A percentile compares a stretch with the other conserved stretches of the same genome.
phyloP scores from a whole-genome alignment of 352 stramenopile genomes.

The Sclerospora graminicola region DNA sequence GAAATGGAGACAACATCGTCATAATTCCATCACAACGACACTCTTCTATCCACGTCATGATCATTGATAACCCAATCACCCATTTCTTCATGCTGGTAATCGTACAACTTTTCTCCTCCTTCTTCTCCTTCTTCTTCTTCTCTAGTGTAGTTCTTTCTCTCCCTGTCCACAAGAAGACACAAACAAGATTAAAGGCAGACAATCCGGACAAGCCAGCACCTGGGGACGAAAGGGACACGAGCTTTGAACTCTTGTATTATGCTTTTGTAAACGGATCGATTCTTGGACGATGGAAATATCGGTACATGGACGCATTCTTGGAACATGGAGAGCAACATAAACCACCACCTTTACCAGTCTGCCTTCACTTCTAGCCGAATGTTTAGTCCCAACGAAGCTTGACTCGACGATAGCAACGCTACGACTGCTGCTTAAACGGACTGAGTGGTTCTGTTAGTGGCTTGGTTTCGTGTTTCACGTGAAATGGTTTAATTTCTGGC shows the following conservation, averaged over 20 bases:
- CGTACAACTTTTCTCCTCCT: not conserved
- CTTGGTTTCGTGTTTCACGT: conserved; percentile 32
- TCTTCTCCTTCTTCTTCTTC: no score
- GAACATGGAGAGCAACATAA: no score
- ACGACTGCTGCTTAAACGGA: conserved; percentile 24
- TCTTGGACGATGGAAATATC: not conserved
- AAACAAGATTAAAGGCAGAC: conserved; percentile 24
- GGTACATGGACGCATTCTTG: no score
- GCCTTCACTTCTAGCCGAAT: no score
- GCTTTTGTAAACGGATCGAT: no score
- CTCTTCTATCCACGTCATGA: conserved; percentile 2
- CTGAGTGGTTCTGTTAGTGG: conserved; percentile 51
- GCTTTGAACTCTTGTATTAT: no score
- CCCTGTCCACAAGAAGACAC: not conserved
- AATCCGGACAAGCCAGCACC: conserved; percentile 1
- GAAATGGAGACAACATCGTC: conserved; percentile 29
- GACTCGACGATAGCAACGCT: conserved; percentile 8
- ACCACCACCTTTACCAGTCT: no score
- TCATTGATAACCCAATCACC: not conserved
- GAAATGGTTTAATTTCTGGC: conserved; percentile 35
- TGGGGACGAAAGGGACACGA: no score
- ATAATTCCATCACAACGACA: conserved; percentile 18
- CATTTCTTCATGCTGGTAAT: not conserved
- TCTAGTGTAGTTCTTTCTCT: no score
- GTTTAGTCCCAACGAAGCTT: no score